Evolutionary conservation across 2,329 filamentous ascomycete species (phyloP).

Genomic region (Trichoderma lentiforme): DNA sequence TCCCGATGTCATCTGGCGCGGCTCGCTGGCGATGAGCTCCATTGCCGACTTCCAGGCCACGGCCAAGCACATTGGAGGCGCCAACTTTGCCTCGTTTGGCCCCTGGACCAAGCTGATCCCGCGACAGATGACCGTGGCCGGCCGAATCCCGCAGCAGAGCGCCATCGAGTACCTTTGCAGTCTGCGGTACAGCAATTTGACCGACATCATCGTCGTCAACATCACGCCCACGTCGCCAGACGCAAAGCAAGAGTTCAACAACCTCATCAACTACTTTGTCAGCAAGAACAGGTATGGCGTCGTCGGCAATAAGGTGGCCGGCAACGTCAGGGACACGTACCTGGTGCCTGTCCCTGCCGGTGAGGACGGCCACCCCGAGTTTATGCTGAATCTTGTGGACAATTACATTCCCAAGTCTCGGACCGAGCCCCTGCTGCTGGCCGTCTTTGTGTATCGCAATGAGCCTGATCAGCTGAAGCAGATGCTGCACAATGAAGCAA

Average conservation of each 20-base stretch:
- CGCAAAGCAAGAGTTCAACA: constrained; percentile 63
- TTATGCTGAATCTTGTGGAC: constrained; percentile 83
- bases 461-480: constrained; percentile 41
- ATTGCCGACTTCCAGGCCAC: constrained; percentile 71
- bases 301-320: constrained; percentile 68
- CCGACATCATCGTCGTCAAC: constrained; percentile 79
- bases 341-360: constrained; percentile 80
- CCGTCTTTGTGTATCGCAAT: constrained; percentile 80
- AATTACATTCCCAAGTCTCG: constrained; percentile 71
- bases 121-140: constrained; percentile 65
- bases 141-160: constrained; percentile 75
- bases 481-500: constrained; percentile 23
- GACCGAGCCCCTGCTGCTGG: constrained; percentile 72
- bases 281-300: constrained; percentile 83
- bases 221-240: constrained; percentile 62
- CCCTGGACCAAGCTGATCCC: constrained; percentile 75
- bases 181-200: constrained; percentile 74
- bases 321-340: constrained; percentile 85
- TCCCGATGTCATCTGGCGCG: constrained; percentile 74
- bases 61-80: constrained; percentile 82
- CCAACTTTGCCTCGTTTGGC: constrained; percentile 64
- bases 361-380: constrained; percentile 70
- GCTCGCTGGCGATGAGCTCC: constrained; percentile 70
- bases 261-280: constrained; percentile 84
- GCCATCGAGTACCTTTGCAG: constrained; percentile 91